Evolutionary conservation across 345 rosid species (phyloP).

Genomic region (Hibiscus syriacus): DNA sequence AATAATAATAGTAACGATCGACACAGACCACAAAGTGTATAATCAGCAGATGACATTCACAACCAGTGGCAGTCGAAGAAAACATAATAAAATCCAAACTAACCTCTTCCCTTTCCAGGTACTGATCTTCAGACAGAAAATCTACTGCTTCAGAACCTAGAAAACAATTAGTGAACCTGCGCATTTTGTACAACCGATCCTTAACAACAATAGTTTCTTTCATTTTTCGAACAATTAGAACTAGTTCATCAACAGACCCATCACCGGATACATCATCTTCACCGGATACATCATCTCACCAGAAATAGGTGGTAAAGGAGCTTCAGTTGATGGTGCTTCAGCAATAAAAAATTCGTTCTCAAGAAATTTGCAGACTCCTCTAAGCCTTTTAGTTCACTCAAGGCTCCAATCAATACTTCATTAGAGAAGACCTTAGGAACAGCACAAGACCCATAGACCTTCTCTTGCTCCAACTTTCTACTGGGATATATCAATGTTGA

Average conservation of each 20-base stretch:
- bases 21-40: background rate
- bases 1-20: background rate
- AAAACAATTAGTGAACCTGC: conserved; percentile 60
- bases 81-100: conserved; percentile 10
- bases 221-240: conserved; percentile 66
- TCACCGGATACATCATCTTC: conserved; percentile 59
- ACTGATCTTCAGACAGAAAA: conserved; percentile 61
- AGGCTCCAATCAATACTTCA: conserved; percentile 56
- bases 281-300: too few relatives aligned
- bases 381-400: conserved; percentile 47
- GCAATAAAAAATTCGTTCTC: conserved; percentile 52
- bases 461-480: conserved; percentile 69
- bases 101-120: conserved; percentile 69
- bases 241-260: conserved; percentile 69
- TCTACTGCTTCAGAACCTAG: conserved; percentile 72
- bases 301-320: conserved; percentile 79
- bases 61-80: background rate
- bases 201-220: conserved; percentile 50
- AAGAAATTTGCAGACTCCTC: conserved; percentile 53
- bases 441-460: conserved; percentile 47
- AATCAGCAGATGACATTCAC: background rate
- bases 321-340: conserved; percentile 49
- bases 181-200: conserved; percentile 71
- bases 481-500: conserved; percentile 67
- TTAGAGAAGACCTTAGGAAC: conserved; percentile 77